Conservation (phyloP, 2,329 filamentous ascomycete genomes). For the Paecilomyces sp. region DNA sequence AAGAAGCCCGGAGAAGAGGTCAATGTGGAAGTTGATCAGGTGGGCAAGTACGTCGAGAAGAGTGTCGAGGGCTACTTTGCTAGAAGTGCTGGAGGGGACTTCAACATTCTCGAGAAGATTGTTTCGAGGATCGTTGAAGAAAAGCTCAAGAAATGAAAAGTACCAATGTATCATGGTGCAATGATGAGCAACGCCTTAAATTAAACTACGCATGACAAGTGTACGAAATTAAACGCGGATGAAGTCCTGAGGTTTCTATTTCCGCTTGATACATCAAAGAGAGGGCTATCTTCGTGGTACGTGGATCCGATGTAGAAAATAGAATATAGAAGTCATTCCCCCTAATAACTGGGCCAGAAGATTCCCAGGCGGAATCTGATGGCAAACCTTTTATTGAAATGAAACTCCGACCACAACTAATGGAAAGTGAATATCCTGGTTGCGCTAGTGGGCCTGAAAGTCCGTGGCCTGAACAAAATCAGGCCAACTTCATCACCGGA, state of each 20-base stretch:
- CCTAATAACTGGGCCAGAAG: neutral
- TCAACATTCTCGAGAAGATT: constrained; percentile 61
- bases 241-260: neutral
- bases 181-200: neutral
- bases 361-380: neutral
- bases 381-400: neutral
- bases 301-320: neutral
- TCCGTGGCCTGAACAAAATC: neutral
- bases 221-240: neutral
- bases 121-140: constrained; percentile 69
- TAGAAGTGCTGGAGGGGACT: constrained; percentile 29
- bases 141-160: constrained; percentile 43
- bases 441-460: neutral
- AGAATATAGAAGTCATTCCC: neutral
- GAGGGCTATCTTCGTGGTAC: neutral
- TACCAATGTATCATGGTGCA: constrained; percentile 1
- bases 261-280: neutral
- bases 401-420: neutral
- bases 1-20: constrained; percentile 76
- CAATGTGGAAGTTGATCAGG: constrained; percentile 90
- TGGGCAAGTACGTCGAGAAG: constrained; percentile 62
- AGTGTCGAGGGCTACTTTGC: constrained; percentile 73
- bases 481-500: neutral
- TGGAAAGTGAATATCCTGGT: neutral
- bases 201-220: neutral